Percentiles rank a stretch among this genome's conserved stretches.
phyloP scores from a whole-genome alignment of 2,329 filamentous ascomycete genomes.

The Malbranchea cinnamomea region DNA sequence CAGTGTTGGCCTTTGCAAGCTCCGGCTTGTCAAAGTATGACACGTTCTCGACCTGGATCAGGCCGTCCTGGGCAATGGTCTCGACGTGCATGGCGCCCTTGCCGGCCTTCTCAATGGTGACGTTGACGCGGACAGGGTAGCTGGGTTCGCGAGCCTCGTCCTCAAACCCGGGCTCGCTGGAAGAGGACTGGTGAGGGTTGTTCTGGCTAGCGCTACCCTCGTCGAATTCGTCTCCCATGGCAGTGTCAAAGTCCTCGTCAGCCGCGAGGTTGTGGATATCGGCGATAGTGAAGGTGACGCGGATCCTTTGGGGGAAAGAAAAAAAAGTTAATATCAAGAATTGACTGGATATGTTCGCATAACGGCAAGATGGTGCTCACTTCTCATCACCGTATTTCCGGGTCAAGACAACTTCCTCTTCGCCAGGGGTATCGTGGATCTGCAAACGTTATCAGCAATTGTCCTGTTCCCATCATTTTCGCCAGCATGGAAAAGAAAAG shows the following conservation, averaged over 20 bases:
- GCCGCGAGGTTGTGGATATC: slow-evolving; percentile 58
- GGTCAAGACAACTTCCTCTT: slow-evolving; percentile 75
- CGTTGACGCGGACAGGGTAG: slow-evolving; percentile 69
- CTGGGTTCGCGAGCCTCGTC: slow-evolving; percentile 36
- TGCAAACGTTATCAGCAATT: slow-evolving; percentile 12
- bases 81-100: slow-evolving; percentile 80
- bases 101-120: slow-evolving; percentile 75
- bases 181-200: slow-evolving; percentile 40
- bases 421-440: slow-evolving; percentile 61
- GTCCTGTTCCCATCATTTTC: background rate
- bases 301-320: slow-evolving; percentile 40
- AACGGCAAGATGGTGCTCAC: slow-evolving; percentile 37
- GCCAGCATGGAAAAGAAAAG: background rate
- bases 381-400: slow-evolving; percentile 78
- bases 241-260: slow-evolving; percentile 42
- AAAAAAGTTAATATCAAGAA: slow-evolving; percentile 5
- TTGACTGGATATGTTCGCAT: background rate
- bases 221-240: slow-evolving; percentile 44
- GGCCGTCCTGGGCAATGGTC: slow-evolving; percentile 69
- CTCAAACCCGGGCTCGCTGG: slow-evolving; percentile 42
- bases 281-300: slow-evolving; percentile 69
- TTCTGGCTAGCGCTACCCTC: slow-evolving; percentile 35
- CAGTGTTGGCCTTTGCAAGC: slow-evolving; percentile 58
- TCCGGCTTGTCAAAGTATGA: slow-evolving; percentile 71
- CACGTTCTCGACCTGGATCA: slow-evolving; percentile 78